Conservation (phyloP, 2,329 filamentous ascomycete species). For the Chaetomiaceae sp. region DNA sequence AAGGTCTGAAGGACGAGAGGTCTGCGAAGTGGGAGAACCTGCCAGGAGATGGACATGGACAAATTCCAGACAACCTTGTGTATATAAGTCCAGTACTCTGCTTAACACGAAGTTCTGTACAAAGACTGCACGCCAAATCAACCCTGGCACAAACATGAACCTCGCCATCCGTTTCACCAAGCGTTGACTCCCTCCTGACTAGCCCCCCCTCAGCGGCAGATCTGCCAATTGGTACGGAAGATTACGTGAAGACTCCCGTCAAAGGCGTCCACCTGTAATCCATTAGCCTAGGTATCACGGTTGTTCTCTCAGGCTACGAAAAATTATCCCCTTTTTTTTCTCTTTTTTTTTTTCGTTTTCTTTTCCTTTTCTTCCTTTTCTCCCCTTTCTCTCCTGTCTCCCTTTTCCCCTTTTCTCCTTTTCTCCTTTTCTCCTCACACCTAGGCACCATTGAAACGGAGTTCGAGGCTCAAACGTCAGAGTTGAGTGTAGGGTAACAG, state of each 20-base stretch:
- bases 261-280: constrained; percentile 26
- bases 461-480: not conserved
- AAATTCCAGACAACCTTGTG: too few relatives aligned
- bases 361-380: not conserved
- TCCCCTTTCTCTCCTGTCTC: too few relatives aligned
- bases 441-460: not conserved
- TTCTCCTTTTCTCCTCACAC: not conserved
- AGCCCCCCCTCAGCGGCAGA: constrained; percentile 9
- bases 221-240: constrained; percentile 26
- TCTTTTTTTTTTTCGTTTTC: not conserved
- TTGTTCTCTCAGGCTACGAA: too few relatives aligned
- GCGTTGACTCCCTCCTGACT: too few relatives aligned
- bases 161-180: constrained; percentile 1
- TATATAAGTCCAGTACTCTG: too few relatives aligned
- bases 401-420: not conserved
- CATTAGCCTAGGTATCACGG: constrained; percentile 20
- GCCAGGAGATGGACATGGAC: too few relatives aligned
- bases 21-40: too few relatives aligned
- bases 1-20: not conserved
- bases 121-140: too few relatives aligned
- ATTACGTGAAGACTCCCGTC: constrained; percentile 26
- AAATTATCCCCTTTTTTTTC: too few relatives aligned
- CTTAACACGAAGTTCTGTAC: too few relatives aligned
- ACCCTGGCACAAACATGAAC: too few relatives aligned
- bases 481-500: constrained; percentile 4